A percentile compares a stretch with the other conserved stretches of the same genome.
Conservation (phyloP, 306 rosid species). For the Casuarina equisetifolia region DNA sequence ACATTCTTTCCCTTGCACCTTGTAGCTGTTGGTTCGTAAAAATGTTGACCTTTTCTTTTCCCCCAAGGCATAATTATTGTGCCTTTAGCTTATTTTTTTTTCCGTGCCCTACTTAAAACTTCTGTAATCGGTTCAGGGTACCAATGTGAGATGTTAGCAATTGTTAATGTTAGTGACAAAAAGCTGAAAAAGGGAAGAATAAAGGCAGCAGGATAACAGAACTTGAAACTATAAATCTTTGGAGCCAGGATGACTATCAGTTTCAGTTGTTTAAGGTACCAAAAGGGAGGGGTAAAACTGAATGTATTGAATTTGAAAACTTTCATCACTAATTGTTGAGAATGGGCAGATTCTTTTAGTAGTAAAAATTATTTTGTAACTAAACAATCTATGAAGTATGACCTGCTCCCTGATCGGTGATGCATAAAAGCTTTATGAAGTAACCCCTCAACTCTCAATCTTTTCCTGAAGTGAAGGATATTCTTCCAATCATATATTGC, state of each 20-base stretch:
- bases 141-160: conserved; percentile 3
- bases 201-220: background rate
- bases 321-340: conserved; percentile 11
- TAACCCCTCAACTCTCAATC: background rate
- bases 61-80: background rate
- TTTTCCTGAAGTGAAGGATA: conserved; percentile 3
- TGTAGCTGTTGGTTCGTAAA: background rate
- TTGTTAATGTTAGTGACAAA: background rate
- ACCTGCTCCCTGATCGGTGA: background rate
- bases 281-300: background rate
- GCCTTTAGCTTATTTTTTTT: background rate
- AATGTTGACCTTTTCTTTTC: background rate
- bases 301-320: conserved; percentile 15
- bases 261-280: background rate
- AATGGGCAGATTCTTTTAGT: background rate
- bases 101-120: background rate
- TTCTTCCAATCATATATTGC: conserved; percentile 14
- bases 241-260: background rate
- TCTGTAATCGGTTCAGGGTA: background rate
- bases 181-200: background rate
- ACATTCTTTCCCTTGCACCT: conserved; percentile 15
- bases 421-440: conserved; percentile 13
- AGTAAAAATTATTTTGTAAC: background rate
- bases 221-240: background rate
- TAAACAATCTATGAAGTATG: background rate